Evolutionary conservation across 1,284 basidiomycete genomes (phyloP).

Genomic region (Ustanciosporium gigantosporum): DNA sequence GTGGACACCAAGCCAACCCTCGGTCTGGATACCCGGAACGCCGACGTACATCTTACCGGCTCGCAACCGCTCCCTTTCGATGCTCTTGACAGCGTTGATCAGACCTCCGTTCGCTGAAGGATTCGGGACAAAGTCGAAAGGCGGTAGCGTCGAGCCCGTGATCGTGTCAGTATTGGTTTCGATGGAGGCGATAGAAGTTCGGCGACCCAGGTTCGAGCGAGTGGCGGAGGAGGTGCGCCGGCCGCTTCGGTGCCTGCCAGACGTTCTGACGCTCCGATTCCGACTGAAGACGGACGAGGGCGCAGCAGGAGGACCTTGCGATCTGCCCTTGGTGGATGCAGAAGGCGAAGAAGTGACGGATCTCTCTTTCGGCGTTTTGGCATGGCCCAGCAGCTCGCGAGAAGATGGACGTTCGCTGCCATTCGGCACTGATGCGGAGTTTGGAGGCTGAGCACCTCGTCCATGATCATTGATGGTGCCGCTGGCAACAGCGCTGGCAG

Average conservation of each 20-base stretch:
- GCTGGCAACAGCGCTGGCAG: constrained; percentile 33
- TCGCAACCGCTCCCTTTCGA: constrained; percentile 43
- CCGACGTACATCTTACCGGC: constrained; percentile 55
- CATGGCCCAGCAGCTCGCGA: constrained; percentile 30
- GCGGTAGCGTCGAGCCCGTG: constrained; percentile 16
- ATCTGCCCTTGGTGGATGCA: constrained; percentile 15
- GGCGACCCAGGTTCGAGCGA: constrained; percentile 23
- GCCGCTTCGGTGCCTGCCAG: constrained; percentile 5
- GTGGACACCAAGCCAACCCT: constrained; percentile 45
- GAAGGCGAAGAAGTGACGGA: constrained; percentile 21
- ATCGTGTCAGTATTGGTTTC: constrained; percentile 30
- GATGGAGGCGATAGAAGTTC: constrained; percentile 36
- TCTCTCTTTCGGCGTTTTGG: constrained; percentile 12
- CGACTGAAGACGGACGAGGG: constrained; percentile 37
- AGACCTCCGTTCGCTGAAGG: constrained; percentile 59
- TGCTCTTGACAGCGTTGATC: constrained; percentile 56
- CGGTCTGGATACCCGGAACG: constrained; percentile 49
- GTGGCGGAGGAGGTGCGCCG: constrained; percentile 27
- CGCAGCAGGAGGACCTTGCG: constrained; percentile 25
- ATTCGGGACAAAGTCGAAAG: constrained; percentile 53
- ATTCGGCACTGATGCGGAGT: constrained; percentile 4
- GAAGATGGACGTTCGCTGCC: constrained; percentile 20
- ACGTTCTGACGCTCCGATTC: constrained; percentile 24
- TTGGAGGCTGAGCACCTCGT: constrained; percentile 10
- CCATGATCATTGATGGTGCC: constrained; percentile 45